Base-by-base conservation (phyloP, 768 basidiomycete species). In the Arthromyces matolae region DNA sequence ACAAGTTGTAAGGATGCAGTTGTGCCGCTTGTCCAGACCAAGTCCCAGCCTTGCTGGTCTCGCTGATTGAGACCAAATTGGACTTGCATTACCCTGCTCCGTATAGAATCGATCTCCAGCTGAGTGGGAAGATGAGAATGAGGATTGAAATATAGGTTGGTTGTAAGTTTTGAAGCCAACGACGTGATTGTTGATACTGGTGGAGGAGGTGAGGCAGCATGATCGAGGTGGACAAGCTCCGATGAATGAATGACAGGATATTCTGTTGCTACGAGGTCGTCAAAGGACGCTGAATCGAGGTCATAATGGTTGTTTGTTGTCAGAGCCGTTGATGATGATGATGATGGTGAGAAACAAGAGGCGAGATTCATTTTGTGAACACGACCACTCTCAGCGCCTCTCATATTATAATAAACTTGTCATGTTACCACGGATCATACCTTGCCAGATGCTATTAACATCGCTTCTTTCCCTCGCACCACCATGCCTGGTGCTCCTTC, bases 11-110 rank as follows among this genome's bases (percentile, higher is more conserved):
- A 34, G 5, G 53, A 54, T 20, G 49, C 49, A 22, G 53, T 25
- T 1, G 53, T 41, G 12, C 53, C 53, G 19, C 53, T 54, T 25
- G 53, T 54, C 53, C 53, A 54, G 14, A 54, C 35, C 33, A 54
- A 37, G 14, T 54, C 53, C 53, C 53, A 54, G 8, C 42, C 32
- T 18, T 51, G 49, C 19, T 51, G 53, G 13, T 48, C 45, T n/a
- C 38, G 31, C 14, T 49, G 49, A 20, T 28, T 36, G 29, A 54
- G 19, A 24, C 46, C 22, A 24, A 54, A 54, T 8, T 51, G 47
- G 29, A 45, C 39, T 5, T 45, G 37, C 53, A 54, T 54, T 6
- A 51, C 49, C 25, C 53, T 38, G 7, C 42, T 45, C 18, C 53
- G 34, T 33, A 48, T 48, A 19, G 7, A n/a, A 27, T 54, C 50